A percentile compares a stretch with the other conserved stretches of the same genome.
phyloP scores from a whole-genome alignment of 495 filamentous ascomycete genomes.

The Gamarada debralockiae region DNA sequence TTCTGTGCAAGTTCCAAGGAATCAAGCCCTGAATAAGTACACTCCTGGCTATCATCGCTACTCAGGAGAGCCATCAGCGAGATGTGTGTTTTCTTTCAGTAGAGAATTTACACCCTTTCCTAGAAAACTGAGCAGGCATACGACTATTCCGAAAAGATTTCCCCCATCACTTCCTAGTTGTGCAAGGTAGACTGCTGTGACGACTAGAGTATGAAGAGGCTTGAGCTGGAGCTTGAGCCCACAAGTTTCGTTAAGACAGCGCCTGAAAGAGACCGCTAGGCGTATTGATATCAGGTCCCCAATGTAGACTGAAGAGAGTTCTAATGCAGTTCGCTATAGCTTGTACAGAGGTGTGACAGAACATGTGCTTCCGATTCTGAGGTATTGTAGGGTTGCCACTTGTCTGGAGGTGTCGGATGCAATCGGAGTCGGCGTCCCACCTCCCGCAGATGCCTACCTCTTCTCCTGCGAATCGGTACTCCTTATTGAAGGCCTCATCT shows the following conservation, averaged over 20 bases:
- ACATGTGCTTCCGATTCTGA: conserved; percentile 35
- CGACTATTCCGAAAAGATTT: conserved; percentile 37
- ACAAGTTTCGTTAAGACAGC: conserved; percentile 28
- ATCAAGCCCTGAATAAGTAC: conserved; percentile 6
- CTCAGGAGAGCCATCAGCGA: conserved; percentile 13
- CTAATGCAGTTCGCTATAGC: conserved; percentile 33
- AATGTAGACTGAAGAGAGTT: conserved; percentile 22
- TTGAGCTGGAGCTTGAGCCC: conserved; percentile 29
- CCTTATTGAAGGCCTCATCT: conserved; percentile 46
- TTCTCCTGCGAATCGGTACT: conserved; percentile 33
- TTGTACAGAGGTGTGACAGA: conserved; percentile 39
- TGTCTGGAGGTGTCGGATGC: conserved; percentile 19
- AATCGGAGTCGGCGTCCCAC: conserved; percentile 38
- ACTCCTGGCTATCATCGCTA: conserved; percentile 1
- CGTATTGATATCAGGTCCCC: conserved; percentile 26
- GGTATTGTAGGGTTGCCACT: conserved; percentile 25
- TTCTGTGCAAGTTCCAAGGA: conserved; percentile 6
- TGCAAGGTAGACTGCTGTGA: conserved; percentile 32
- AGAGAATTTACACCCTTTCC: conserved; percentile 23
- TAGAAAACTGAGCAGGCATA: conserved; percentile 35
- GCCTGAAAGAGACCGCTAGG: conserved; percentile 33
- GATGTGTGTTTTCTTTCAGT: conserved; percentile 18
- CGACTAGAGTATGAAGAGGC: conserved; percentile 35
- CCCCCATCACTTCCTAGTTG: conserved; percentile 30
- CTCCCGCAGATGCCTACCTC: conserved; percentile 38